Evolutionary conservation across 768 basidiomycete genomes (phyloP).

Genomic region (Boletus patriciae): DNA sequence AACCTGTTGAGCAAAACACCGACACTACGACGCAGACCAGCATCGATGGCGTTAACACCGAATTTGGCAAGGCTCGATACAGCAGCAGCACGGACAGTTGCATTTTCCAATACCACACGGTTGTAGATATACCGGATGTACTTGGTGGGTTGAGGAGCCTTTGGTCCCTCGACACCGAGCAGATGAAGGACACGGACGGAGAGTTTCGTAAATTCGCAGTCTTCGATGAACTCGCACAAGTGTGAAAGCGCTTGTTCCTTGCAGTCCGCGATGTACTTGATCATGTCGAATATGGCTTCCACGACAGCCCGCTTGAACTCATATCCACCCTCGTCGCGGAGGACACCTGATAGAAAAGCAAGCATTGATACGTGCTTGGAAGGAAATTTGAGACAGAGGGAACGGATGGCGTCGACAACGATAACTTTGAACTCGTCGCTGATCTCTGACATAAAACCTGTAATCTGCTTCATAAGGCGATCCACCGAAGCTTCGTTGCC

Average conservation of each 20-base stretch:
- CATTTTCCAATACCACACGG: slow-evolving; percentile 97
- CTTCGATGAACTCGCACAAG: slow-evolving; percentile 99
- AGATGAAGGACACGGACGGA: slow-evolving; percentile 96
- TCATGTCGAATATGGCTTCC: slow-evolving; percentile 99
- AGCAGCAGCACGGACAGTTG: slow-evolving; percentile 95
- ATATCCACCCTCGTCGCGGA: slow-evolving; percentile 98
- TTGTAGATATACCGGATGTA: slow-evolving; percentile 99
- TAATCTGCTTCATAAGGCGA: slow-evolving; percentile 98
- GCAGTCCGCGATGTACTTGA: slow-evolving; percentile 93
- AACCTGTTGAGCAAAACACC: slow-evolving; percentile 83
- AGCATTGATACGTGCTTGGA: slow-evolving; percentile 97
- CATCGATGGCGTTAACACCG: slow-evolving; percentile 84
- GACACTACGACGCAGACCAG: slow-evolving; percentile 78
- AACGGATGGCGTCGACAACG: slow-evolving; percentile 97
- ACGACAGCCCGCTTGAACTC: slow-evolving; percentile 99
- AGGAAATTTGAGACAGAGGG: slow-evolving; percentile 98
- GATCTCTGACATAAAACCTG: slow-evolving; percentile 98
- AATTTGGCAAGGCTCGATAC: slow-evolving; percentile 96
- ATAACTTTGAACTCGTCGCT: slow-evolving; percentile 99
- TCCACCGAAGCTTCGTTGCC: slow-evolving; percentile 99
- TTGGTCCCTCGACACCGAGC: slow-evolving; percentile 94
- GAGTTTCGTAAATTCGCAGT: slow-evolving; percentile 99
- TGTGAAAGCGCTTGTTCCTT: slow-evolving; percentile 98
- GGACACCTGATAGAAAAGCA: slow-evolving; percentile 91
- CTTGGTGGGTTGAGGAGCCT: slow-evolving; percentile 94